Percentiles rank a stretch among this genome's conserved stretches.
These are phyloP conservation scores for Lonicera japonica DNA, from an alignment of 129 eudicot genomes.

Conservation along the genomic window DNA sequence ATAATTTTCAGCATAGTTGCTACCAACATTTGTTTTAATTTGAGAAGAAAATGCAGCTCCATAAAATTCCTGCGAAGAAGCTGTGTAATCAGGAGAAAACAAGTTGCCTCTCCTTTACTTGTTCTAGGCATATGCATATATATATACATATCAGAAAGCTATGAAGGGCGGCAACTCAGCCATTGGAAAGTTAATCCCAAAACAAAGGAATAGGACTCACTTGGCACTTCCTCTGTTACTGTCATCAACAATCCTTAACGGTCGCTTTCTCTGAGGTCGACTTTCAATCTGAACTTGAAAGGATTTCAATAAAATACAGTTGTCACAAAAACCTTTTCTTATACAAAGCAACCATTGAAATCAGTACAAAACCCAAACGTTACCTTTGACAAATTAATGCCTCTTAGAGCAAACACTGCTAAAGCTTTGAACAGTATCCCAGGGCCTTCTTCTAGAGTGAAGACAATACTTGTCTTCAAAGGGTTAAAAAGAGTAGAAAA, in stretches of 20 bases:
- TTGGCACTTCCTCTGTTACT: slow-evolving; percentile 77
- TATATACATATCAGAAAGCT: too few species aligned
- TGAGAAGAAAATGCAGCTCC: too few species aligned
- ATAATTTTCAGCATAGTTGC: too few species aligned
- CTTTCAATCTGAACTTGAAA: slow-evolving; percentile 71
- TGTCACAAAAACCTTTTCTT: neutral
- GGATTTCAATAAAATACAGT: neutral
- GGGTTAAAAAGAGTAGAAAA: neutral
- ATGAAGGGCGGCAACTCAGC: neutral
- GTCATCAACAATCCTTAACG: slow-evolving; percentile 74
- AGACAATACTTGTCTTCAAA: slow-evolving; percentile 78
- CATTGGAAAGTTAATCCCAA: neutral
- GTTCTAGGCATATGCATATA: too few species aligned
- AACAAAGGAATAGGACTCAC: slow-evolving; percentile 38
- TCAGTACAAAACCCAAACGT: neutral
- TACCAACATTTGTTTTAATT: too few species aligned
- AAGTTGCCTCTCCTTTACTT: too few species aligned
- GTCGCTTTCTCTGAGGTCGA: slow-evolving; percentile 77
- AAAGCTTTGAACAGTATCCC: slow-evolving; percentile 87
- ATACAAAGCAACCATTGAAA: neutral
- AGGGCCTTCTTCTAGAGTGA: slow-evolving; percentile 89
- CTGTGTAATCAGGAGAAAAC: too few species aligned
- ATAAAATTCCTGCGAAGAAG: too few species aligned
- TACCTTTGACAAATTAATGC: slow-evolving; percentile 74
- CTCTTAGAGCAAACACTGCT: slow-evolving; percentile 82